Percentiles rank a stretch among this genome's conserved stretches.
Conservation (phyloP, 2,329 filamentous ascomycete genomes). For the Coniochaeta sp. region DNA sequence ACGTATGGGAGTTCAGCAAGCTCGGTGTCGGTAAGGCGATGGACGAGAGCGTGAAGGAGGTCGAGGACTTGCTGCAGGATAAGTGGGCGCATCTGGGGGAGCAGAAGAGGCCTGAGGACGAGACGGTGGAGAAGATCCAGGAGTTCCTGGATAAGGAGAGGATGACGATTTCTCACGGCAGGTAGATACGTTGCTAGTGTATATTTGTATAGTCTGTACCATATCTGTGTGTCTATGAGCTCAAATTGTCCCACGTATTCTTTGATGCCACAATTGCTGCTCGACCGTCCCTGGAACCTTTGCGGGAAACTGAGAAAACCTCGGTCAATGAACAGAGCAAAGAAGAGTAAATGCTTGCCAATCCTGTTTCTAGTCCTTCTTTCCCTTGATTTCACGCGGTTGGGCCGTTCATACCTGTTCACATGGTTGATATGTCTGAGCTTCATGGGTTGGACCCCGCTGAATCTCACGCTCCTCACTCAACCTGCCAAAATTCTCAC, state of each 20-base stretch:
- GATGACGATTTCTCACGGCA: conserved; percentile 23
- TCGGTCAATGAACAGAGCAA: too few relatives aligned
- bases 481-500: not conserved
- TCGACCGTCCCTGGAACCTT: too few relatives aligned
- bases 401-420: too few relatives aligned
- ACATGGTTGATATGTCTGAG: not conserved
- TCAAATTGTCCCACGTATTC: too few relatives aligned
- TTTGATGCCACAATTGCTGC: too few relatives aligned
- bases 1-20: conserved; percentile 82
- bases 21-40: conserved; percentile 48
- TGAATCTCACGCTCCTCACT: not conserved
- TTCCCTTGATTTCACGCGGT: too few relatives aligned
- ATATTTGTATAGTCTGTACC: conserved; percentile 7
- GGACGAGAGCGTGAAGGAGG: conserved; percentile 38
- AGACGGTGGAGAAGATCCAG: conserved; percentile 48
- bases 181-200: conserved; percentile 9
- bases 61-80: conserved; percentile 34
- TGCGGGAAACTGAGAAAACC: too few relatives aligned
- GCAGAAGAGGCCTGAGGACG: conserved; percentile 38
- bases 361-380: too few relatives aligned
- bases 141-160: conserved; percentile 48
- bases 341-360: too few relatives aligned
- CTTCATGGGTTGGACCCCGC: not conserved
- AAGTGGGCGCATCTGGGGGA: conserved; percentile 52
- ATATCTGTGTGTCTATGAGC: too few relatives aligned